Percentiles rank a stretch among this genome's conserved stretches.
phyloP scores from a whole-genome alignment of 225 moss, liverwort and hornwort species.

The Lunularia cruciata region DNA sequence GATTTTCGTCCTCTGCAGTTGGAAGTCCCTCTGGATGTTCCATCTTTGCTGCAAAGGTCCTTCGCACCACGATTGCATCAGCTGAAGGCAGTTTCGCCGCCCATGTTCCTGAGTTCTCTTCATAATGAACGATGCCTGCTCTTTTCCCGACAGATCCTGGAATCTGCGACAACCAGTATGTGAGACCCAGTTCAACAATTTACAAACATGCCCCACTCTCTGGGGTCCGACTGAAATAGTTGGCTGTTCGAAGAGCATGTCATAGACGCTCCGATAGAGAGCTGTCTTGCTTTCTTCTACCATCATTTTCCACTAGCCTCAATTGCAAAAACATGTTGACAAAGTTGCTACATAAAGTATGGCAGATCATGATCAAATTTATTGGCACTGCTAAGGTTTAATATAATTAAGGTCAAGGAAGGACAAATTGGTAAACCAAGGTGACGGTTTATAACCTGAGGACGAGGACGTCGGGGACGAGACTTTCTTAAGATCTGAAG shows the following conservation, averaged over 20 bases:
- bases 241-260: too few relatives aligned
- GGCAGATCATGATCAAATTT: too few relatives aligned
- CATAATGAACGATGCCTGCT: conserved; percentile 63
- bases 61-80: conserved; percentile 77
- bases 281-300: too few relatives aligned
- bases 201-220: too few relatives aligned
- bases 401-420: too few relatives aligned
- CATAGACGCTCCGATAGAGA: too few relatives aligned
- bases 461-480: conserved; percentile 67
- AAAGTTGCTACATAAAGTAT: too few relatives aligned
- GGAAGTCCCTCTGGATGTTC: conserved; percentile 68
- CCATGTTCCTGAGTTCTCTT: conserved; percentile 74
- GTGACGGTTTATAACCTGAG: conserved; percentile 48
- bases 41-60: conserved; percentile 55
- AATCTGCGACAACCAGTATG: conserved; percentile 49
- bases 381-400: too few relatives aligned
- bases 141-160: conserved; percentile 58
- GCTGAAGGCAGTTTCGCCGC: conserved; percentile 71
- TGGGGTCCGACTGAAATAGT: too few relatives aligned
- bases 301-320: too few relatives aligned
- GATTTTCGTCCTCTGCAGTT: conserved; percentile 46
- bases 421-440: neutral
- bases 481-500: conserved; percentile 69
- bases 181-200: neutral
- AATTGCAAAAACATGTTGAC: too few relatives aligned